These are phyloP conservation scores for Kwoniella botswanensis DNA, from an alignment of 768 basidiomycete genomes.

Conservation along the genomic window DNA sequence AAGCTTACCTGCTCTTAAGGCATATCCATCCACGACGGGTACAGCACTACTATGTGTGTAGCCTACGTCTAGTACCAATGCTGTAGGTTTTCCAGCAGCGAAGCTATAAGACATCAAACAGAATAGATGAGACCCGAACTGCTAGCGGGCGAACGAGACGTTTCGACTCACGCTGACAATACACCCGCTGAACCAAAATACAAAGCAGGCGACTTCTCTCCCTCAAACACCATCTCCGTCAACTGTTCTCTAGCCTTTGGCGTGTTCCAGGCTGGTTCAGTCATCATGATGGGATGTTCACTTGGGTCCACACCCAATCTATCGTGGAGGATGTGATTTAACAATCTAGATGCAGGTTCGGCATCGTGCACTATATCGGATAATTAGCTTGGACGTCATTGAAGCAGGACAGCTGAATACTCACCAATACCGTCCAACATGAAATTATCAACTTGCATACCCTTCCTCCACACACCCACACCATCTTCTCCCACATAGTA, in stretches of 20 bases:
- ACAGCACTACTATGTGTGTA: constrained; percentile 87
- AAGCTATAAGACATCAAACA: constrained; percentile 66
- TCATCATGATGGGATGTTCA: constrained; percentile 89
- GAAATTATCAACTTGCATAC: constrained; percentile 85
- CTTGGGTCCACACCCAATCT: constrained; percentile 75
- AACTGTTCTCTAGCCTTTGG: constrained; percentile 88
- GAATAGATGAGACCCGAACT: background rate
- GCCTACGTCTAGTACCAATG: constrained; percentile 92
- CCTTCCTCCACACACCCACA: constrained; percentile 85
- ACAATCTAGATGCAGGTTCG: constrained; percentile 52
- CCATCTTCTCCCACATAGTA: constrained; percentile 85
- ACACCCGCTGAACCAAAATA: constrained; percentile 96
- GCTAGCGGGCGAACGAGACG: constrained; percentile 8
- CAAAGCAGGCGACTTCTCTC: constrained; percentile 91
- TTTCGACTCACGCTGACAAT: constrained; percentile 76
- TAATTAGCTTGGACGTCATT: background rate
- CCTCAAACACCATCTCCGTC: constrained; percentile 93
- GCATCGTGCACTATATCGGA: constrained; percentile 51
- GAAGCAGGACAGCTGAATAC: constrained; percentile 21
- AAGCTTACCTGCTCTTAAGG: constrained; percentile 78
- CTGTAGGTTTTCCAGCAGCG: constrained; percentile 95
- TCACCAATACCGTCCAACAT: constrained; percentile 82
- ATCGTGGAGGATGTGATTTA: constrained; percentile 62
- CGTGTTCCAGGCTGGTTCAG: constrained; percentile 97
- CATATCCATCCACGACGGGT: constrained; percentile 96